Evolutionary conservation across 805 yeast genomes (phyloP).

Genomic region (Ogataea dorogensis): DNA sequence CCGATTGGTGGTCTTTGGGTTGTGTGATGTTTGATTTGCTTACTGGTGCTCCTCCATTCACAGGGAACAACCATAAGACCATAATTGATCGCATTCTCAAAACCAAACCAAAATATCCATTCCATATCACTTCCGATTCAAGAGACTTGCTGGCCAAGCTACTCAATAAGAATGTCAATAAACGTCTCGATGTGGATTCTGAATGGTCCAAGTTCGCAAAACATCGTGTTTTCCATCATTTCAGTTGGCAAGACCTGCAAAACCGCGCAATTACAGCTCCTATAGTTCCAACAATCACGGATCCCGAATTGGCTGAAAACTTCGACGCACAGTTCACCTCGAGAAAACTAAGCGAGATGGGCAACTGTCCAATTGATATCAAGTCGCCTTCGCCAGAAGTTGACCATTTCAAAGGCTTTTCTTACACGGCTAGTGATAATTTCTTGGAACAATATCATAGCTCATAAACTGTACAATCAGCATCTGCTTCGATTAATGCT

Average conservation of each 20-base stretch:
- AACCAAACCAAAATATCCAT: conserved; percentile 64
- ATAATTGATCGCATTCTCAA: conserved; percentile 69
- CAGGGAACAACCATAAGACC: conserved; percentile 71
- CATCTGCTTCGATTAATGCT: conserved; percentile 38
- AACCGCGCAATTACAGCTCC: conserved; percentile 60
- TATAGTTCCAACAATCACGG: conserved; percentile 70
- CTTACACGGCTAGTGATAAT: conserved; percentile 42
- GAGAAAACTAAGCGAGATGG: conserved; percentile 38
- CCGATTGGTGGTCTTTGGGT: conserved; percentile 91
- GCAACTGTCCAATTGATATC: conserved; percentile 8
- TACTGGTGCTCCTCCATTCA: conserved; percentile 83
- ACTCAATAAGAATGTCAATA: conserved; percentile 62
- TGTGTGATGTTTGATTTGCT: conserved; percentile 75
- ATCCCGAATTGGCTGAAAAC: conserved; percentile 74
- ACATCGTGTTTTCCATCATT: conserved; percentile 70
- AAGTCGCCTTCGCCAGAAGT: neutral
- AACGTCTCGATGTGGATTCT: conserved; percentile 56
- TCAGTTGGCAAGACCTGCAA: conserved; percentile 62
- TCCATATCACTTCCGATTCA: conserved; percentile 70
- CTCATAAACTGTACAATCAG: conserved; percentile 48
- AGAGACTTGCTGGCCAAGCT: conserved; percentile 67
- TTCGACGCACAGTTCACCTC: conserved; percentile 73
- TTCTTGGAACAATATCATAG: conserved; percentile 37
- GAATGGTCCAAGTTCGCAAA: conserved; percentile 53
- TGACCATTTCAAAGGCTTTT: conserved; percentile 41